phyloP scores from a whole-genome alignment of 768 basidiomycete species.

The Mycena rebaudengoi region DNA sequence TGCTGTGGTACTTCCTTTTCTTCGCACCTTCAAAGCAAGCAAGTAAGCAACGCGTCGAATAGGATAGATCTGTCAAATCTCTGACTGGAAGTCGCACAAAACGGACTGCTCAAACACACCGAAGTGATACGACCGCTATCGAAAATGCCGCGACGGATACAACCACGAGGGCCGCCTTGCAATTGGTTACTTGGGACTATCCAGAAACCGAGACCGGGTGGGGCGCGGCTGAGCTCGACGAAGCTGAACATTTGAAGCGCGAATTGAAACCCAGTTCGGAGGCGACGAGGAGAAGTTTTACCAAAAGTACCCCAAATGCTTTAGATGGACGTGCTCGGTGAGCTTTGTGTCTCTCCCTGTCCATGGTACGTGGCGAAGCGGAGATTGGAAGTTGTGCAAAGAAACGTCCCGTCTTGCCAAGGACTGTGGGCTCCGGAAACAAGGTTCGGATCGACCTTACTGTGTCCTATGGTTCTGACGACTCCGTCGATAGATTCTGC shows the following conservation, averaged over 20 bases:
- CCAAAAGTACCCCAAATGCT: conserved; percentile 40
- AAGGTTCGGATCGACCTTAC: conserved; percentile 49
- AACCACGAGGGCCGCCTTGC: conserved; percentile 44
- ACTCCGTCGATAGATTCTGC: conserved; percentile 42
- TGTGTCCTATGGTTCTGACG: not conserved
- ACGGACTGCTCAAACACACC: conserved; percentile 28
- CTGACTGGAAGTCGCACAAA: conserved; percentile 45
- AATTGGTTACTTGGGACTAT: conserved; percentile 48
- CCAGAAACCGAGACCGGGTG: too few relatives aligned
- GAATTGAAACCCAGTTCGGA: conserved; percentile 36
- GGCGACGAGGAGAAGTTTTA: conserved; percentile 39
- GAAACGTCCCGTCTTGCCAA: conserved; percentile 87
- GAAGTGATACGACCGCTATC: conserved; percentile 43
- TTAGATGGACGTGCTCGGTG: conserved; percentile 49
- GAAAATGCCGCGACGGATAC: conserved; percentile 40
- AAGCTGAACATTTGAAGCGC: conserved; percentile 37
- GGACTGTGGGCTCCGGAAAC: conserved; percentile 75
- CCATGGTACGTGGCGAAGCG: conserved; percentile 41
- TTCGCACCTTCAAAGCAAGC: not conserved
- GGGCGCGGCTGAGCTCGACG: too few relatives aligned
- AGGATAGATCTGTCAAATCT: conserved; percentile 30
- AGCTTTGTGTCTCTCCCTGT: not conserved
- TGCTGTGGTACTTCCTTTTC: conserved; percentile 4
- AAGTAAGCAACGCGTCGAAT: not conserved
- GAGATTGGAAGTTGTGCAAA: conserved; percentile 88